Percentiles rank a stretch among this genome's conserved stretches.
Evolutionary conservation across 106 monocot species (phyloP).

Genomic region (Apostasia ramifera): DNA sequence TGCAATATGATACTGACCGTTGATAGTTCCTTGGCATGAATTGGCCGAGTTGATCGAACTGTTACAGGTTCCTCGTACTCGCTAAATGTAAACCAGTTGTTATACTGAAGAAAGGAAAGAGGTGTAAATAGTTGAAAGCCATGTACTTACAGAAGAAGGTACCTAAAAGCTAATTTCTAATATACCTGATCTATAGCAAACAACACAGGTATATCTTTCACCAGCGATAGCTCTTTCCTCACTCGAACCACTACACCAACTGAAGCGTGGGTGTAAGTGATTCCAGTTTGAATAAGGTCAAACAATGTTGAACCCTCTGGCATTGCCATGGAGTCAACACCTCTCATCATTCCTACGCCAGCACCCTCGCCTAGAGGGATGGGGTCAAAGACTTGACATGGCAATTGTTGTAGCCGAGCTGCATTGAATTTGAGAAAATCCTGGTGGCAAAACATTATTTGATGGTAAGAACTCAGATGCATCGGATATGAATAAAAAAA

Average conservation of each 20-base stretch:
- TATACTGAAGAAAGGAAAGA: constrained; percentile 51
- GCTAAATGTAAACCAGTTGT: constrained; percentile 98
- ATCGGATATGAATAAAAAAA: background rate
- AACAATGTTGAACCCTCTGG: constrained; percentile 84
- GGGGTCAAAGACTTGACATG: constrained; percentile 77
- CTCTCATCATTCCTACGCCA: constrained; percentile 48
- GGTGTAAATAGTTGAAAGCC: background rate
- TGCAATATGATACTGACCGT: constrained; percentile 44
- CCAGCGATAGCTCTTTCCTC: constrained; percentile 79
- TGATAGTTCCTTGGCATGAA: constrained; percentile 88
- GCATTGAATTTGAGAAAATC: constrained; percentile 93
- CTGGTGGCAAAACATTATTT: constrained; percentile 23
- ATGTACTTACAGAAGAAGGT: constrained; percentile 1
- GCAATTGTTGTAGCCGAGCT: constrained; percentile 51
- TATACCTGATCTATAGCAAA: constrained; percentile 94
- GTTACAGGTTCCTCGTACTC: constrained; percentile 83
- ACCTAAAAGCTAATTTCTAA: background rate
- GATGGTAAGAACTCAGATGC: background rate
- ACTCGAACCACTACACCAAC: constrained; percentile 81
- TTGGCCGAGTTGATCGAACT: constrained; percentile 52
- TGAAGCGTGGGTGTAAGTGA: constrained; percentile 68
- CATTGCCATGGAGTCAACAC: constrained; percentile 60
- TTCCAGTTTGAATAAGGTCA: constrained; percentile 90
- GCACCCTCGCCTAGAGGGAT: constrained; percentile 93
- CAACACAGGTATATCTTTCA: constrained; percentile 87